A percentile compares a stretch with the other conserved stretches of the same genome.
phyloP scores from a whole-genome alignment of 805 yeast genomes.

The Pichia deserticola region DNA sequence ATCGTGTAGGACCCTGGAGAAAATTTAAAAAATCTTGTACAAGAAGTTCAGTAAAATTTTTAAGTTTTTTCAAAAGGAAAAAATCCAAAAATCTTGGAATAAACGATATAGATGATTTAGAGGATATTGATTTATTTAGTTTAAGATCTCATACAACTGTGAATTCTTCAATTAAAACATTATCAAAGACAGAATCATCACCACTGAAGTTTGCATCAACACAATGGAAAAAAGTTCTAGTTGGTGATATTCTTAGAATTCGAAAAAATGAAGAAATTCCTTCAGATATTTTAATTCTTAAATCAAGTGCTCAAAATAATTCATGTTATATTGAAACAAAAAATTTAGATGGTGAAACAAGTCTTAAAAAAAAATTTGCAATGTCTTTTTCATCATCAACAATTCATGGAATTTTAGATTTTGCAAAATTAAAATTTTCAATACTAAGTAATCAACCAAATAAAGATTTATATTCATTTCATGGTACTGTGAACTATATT shows the following conservation, averaged over 20 bases:
- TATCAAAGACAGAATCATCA: conserved; percentile 18
- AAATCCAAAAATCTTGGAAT: neutral
- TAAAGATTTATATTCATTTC: conserved; percentile 53
- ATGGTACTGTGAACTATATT: conserved; percentile 43
- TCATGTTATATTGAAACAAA: conserved; percentile 64
- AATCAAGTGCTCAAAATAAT: conserved; percentile 63
- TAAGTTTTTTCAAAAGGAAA: conserved; percentile 10
- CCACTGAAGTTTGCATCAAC: conserved; percentile 25
- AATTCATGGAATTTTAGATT: conserved; percentile 49
- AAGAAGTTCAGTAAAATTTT: conserved; percentile 17
- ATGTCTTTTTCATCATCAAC: conserved; percentile 43
- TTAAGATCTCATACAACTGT: neutral
- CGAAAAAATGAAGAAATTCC: conserved; percentile 75
- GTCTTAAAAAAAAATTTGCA: conserved; percentile 52
- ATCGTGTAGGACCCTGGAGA: conserved; percentile 58
- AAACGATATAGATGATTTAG: neutral
- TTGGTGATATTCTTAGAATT: conserved; percentile 67
- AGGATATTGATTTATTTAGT: conserved; percentile 4
- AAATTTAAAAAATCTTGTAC: conserved; percentile 52
- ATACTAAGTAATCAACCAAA: conserved; percentile 72
- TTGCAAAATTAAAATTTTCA: conserved; percentile 50
- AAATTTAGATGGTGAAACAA: conserved; percentile 71
- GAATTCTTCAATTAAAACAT: neutral
- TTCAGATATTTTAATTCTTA: conserved; percentile 58
- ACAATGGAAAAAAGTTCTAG: conserved; percentile 61